Evolutionary conservation across 192 early-diverging fungal species (phyloP), one percentile per base, ranked within the genome.

Genomic region (Spinellus fusiger): DNA sequence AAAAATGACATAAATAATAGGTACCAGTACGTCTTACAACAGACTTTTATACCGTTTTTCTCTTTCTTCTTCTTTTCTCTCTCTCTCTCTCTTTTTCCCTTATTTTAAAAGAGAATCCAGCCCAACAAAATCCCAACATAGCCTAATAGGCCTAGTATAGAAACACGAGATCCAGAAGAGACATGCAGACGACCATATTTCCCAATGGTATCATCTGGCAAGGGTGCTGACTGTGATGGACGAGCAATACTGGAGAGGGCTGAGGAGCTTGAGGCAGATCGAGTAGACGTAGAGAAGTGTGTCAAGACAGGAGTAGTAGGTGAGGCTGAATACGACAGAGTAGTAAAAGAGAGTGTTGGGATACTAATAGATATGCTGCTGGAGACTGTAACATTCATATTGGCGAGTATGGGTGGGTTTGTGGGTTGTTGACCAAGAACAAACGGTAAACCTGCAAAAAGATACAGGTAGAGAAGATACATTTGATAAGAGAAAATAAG

Each of bases 161-260:
- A 50, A 26, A 27, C 27, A 38, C 29, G 56, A 61, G 50, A 28
- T 46, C 50, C 61, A 46, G 29, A 22, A 23, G 49, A 54, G 16
- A 62, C 51, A 54, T 62, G 54, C 26, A 67, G 40, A 38, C 52
- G 50, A n/a, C 65, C 65, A 49, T 61, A 54, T 31, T 67, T 58
- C 26, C 65, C 65, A 48, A 60, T 46, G 2, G 65, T 52, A 54
- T 67, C 65, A 32, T 67, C 65, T 20, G 65, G 65, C 12, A 67
- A 44, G 15, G 65, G 65, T 20, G 65, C 65, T 1, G 65, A 67
- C 13, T 54, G 40, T 27, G 65, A 54, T 27, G 54, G 65, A 9
- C 40, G 35, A 6, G 61, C 35, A 22, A 49, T 50, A 13, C 38
- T 49, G 4, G 28, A 27, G 0, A 59, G 32, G 1, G 53, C 37